Evolutionary conservation across 495 filamentous ascomycete species (phyloP), one percentile per base, ranked within the genome.

Genomic region (Lasiosphaeria miniovina): DNA sequence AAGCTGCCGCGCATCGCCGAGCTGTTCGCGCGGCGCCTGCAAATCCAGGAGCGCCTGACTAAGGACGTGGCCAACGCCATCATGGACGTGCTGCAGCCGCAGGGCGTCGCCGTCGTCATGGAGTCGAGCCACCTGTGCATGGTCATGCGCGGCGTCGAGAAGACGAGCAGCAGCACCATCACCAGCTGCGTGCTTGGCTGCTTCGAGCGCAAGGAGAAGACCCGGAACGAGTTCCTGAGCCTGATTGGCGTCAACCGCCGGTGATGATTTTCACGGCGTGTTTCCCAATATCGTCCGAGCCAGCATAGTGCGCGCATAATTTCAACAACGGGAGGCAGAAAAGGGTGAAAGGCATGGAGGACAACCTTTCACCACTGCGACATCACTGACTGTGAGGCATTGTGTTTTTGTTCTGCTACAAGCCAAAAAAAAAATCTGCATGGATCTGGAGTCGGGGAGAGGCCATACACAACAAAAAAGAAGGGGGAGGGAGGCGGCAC

Each of bases 121-220:
- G 95, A 98, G 68, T 93, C 90, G 36, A 90, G 87, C 64, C 94
- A 98, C 77, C 80, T 98, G n/a, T 98, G 94, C 80, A 98, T 97
- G 93, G 93, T 96, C 2, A 94, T 94, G 90, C 82, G 93, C 31
- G 93, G 93, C 1, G 91, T 97, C 33, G 83, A 96, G 71, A 97
- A 99, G 79, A 90, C 90, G 6, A 85, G 84, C 48, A 87, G 89
- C 52, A 89, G 80, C 12, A 98, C 95, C 10, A 93, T 91, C 34
- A 98, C 94, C 36, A 97, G 92, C 74, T 97, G 93, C 68, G 96
- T 98, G 80, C 81, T 97, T 33, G 95, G 94, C 31, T 89, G 91
- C 70, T 95, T 98, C 81, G 86, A 93, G 65, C 88, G 88, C 24
- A 93, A 89, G 67, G 91, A 90, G 38, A 96, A 93, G 79, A 96